These are phyloP conservation scores for Penicillium sp. DNA, from an alignment of 2,329 filamentous ascomycete genomes.

Conservation along the genomic window DNA sequence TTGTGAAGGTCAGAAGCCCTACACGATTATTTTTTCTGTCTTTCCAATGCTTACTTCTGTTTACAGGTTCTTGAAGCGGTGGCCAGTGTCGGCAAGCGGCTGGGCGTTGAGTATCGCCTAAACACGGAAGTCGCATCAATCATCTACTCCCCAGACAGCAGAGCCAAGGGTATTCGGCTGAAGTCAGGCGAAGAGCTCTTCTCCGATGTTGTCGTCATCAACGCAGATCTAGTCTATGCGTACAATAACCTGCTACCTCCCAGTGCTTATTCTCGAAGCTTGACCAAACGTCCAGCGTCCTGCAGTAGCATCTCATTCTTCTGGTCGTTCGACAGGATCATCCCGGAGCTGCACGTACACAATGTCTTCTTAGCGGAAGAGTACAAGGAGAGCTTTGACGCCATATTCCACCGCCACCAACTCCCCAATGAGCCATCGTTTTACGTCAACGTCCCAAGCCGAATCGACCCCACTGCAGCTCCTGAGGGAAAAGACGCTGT, in stretches of 20 bases:
- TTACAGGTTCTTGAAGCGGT: background rate
- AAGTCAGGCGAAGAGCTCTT: slow-evolving; percentile 56
- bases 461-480: slow-evolving; percentile 66
- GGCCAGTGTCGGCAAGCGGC: background rate
- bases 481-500: slow-evolving; percentile 64
- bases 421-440: slow-evolving; percentile 69
- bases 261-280: slow-evolving; percentile 2
- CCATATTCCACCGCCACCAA: slow-evolving; percentile 67
- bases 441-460: slow-evolving; percentile 73
- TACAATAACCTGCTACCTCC: slow-evolving; percentile 67
- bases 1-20: slow-evolving; percentile 46
- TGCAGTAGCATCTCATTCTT: slow-evolving; percentile 77
- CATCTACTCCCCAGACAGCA: background rate
- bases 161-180: slow-evolving; percentile 38
- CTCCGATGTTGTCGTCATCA: slow-evolving; percentile 68
- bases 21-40: background rate
- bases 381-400: slow-evolving; percentile 71
- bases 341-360: slow-evolving; percentile 65
- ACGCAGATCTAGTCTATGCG: slow-evolving; percentile 71
- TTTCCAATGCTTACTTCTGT: background rate
- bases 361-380: slow-evolving; percentile 76
- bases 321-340: slow-evolving; percentile 47
- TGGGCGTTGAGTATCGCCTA: background rate
- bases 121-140: background rate
- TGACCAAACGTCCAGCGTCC: slow-evolving; percentile 52